Conservation (phyloP, 2,329 filamentous ascomycete genomes). For the Tolypocladium capitatum region DNA sequence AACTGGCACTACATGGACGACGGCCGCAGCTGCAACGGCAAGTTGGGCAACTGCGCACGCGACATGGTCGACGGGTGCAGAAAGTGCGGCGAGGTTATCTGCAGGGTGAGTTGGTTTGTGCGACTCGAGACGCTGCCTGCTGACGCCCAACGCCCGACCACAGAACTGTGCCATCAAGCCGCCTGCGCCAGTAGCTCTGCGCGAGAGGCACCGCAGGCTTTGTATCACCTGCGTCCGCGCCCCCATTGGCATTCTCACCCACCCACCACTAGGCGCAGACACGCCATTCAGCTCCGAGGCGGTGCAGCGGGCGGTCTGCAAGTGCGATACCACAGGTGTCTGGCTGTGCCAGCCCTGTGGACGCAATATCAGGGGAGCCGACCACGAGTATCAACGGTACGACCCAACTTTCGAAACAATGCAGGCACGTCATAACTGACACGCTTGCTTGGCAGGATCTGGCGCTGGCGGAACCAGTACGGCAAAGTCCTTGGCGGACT, state of each 20-base stretch:
- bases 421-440: neutral
- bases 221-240: slow-evolving; percentile 63
- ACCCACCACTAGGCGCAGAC: slow-evolving; percentile 28
- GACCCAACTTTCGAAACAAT: slow-evolving; percentile 6
- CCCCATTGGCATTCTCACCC: slow-evolving; percentile 46
- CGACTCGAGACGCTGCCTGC: neutral
- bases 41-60: slow-evolving; percentile 66
- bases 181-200: slow-evolving; percentile 52
- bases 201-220: slow-evolving; percentile 66
- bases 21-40: slow-evolving; percentile 43
- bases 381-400: slow-evolving; percentile 46
- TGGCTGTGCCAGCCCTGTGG: slow-evolving; percentile 85
- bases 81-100: slow-evolving; percentile 63
- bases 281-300: slow-evolving; percentile 36
- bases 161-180: slow-evolving; percentile 88
- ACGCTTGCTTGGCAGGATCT: slow-evolving; percentile 40
- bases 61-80: slow-evolving; percentile 80
- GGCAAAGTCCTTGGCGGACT: slow-evolving; percentile 67
- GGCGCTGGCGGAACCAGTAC: slow-evolving; percentile 83
- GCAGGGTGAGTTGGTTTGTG: slow-evolving; percentile 48
- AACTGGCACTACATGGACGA: slow-evolving; percentile 50
- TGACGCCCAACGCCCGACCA: slow-evolving; percentile 2
- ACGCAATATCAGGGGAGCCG: slow-evolving; percentile 48
- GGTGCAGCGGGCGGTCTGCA: slow-evolving; percentile 43
- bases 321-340: slow-evolving; percentile 42